Conservation (phyloP, 805 yeast species). For the Monosporozyma aerobia region DNA sequence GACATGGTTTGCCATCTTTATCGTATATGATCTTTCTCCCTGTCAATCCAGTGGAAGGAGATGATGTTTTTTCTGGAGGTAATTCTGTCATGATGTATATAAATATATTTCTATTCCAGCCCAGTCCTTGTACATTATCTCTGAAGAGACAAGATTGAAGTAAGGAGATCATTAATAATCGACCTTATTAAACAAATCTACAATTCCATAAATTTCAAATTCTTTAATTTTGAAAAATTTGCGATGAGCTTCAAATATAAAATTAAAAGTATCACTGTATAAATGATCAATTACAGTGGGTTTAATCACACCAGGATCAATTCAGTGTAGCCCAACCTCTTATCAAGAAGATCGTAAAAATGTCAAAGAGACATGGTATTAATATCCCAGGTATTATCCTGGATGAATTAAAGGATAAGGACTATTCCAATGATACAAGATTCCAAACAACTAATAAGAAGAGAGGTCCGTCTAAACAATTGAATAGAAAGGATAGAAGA, state of each 20-base stretch:
- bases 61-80: background rate
- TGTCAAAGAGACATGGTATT: slow-evolving; percentile 34
- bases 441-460: slow-evolving; percentile 23
- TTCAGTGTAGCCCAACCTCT: background rate
- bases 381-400: slow-evolving; percentile 46
- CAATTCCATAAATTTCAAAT: background rate
- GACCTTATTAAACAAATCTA: background rate
- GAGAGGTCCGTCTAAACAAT: slow-evolving; percentile 22
- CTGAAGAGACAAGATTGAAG: background rate
- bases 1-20: slow-evolving; percentile 91
- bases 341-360: background rate
- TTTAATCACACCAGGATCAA: background rate
- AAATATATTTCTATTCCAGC: background rate
- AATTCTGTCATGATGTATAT: background rate
- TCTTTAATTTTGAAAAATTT: slow-evolving; percentile 1
- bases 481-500: slow-evolving; percentile 36
- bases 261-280: background rate
- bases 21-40: slow-evolving; percentile 55
- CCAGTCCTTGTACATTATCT: background rate
- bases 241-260: slow-evolving; percentile 4
- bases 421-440: slow-evolving; percentile 36
- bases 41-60: background rate
- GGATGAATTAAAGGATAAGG: slow-evolving; percentile 42
- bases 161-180: background rate
- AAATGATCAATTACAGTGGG: background rate